phyloP scores from a whole-genome alignment of 805 yeast genomes.

The Starmerella cellae region DNA sequence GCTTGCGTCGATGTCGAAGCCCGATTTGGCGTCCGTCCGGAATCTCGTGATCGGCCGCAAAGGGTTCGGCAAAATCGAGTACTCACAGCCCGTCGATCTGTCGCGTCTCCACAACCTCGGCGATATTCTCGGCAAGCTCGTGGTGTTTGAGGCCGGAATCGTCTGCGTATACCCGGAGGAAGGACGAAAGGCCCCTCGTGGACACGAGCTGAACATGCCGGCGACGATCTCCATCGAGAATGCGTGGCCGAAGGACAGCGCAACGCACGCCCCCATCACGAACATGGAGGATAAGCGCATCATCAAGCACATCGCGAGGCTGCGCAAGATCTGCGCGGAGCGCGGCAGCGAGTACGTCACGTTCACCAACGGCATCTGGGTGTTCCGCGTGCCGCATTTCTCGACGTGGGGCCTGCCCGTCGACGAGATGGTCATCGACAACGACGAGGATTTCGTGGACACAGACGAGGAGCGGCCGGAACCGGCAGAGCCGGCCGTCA shows the following conservation, averaged over 20 bases:
- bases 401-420: conserved; percentile 77
- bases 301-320: conserved; percentile 32
- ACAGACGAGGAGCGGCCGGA: not conserved
- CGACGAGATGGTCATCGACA: conserved; percentile 21
- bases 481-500: not conserved
- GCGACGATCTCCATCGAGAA: conserved; percentile 60
- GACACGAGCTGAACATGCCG: conserved; percentile 67
- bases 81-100: conserved; percentile 63
- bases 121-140: conserved; percentile 49
- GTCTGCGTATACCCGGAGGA: conserved; percentile 62
- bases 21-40: conserved; percentile 45
- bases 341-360: conserved; percentile 69
- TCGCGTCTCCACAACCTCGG: conserved; percentile 46
- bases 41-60: conserved; percentile 61
- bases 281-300: conserved; percentile 62
- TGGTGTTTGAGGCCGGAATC: conserved; percentile 46
- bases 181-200: conserved; percentile 41
- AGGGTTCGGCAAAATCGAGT: conserved; percentile 57
- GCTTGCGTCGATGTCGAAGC: conserved; percentile 40
- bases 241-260: conserved; percentile 53
- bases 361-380: conserved; percentile 61
- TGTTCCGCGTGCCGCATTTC: conserved; percentile 77
- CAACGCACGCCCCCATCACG: conserved; percentile 43
- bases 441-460: not conserved
- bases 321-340: conserved; percentile 37